Percentiles rank a stretch among this genome's conserved stretches.
Evolutionary conservation across 768 basidiomycete genomes (phyloP).

Genomic region (Macrolepiota dolichaula): DNA sequence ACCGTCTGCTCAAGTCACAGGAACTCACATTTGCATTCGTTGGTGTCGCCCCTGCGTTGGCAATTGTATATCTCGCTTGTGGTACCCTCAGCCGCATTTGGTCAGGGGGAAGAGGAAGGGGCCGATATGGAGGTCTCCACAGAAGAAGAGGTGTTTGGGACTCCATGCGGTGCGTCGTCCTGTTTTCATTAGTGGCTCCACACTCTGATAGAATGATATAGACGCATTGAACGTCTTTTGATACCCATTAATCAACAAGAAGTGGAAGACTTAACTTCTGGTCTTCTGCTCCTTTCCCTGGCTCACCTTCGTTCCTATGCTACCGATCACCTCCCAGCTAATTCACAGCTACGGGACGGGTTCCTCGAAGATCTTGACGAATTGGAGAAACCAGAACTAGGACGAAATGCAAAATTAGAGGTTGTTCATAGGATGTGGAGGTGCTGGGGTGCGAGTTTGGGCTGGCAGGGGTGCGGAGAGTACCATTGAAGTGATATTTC

Average conservation of each 20-base stretch:
- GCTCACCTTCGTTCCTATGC: slow-evolving; percentile 66
- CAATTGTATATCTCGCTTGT: slow-evolving; percentile 67
- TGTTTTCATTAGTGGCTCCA: neutral
- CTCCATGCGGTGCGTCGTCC: slow-evolving; percentile 54
- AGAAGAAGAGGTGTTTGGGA: slow-evolving; percentile 60
- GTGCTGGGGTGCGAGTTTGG: slow-evolving; percentile 71
- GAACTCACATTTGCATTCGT: slow-evolving; percentile 97
- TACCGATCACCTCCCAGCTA: slow-evolving; percentile 48
- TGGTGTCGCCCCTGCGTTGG: slow-evolving; percentile 87
- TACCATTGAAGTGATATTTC: neutral
- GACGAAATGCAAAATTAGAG: slow-evolving; percentile 66
- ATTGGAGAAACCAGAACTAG: slow-evolving; percentile 71
- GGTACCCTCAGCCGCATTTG: slow-evolving; percentile 52
- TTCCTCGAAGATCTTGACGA: slow-evolving; percentile 86
- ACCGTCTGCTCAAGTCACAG: slow-evolving; percentile 90
- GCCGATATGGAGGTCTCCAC: slow-evolving; percentile 56
- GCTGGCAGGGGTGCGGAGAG: slow-evolving; percentile 41
- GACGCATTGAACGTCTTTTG: slow-evolving; percentile 69
- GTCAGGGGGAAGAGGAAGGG: slow-evolving; percentile 43
- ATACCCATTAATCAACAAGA: slow-evolving; percentile 21
- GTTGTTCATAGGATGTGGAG: slow-evolving; percentile 89
- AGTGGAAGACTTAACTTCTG: slow-evolving; percentile 60
- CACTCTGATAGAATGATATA: slow-evolving; percentile 17
- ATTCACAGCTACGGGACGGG: slow-evolving; percentile 63
- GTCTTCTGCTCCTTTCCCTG: slow-evolving; percentile 70